Base-by-base conservation (phyloP, 225 moss, liverwort and hornwort genomes). In the Sphagnum contortum region DNA sequence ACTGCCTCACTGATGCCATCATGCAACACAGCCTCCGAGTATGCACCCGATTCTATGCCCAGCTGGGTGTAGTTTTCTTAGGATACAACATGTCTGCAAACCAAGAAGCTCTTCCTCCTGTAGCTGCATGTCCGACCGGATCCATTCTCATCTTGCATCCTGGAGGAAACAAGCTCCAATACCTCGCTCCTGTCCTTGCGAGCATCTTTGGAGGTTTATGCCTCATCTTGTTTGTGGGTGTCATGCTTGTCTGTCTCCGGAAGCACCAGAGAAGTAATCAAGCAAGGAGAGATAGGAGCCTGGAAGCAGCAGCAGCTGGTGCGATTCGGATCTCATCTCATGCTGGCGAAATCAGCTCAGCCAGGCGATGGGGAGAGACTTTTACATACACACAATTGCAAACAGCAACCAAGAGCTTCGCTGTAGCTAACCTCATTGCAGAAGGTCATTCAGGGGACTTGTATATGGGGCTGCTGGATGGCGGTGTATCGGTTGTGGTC, bases 371-470 rank as follows among this genome's bases (percentile, higher is more conserved):
- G 60, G 92, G 95, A 66, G 86, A 96, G 64, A 75, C 72, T 9
- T 96, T 90, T 61, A 75, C 92, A 3, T 92, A 90, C 62, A 77
- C 80, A 4, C 88, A 90, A 64, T 83, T 96, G 55, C 84, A 84
- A 12, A 79, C 72, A 48, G 90, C 87, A 11, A 96, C 95, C 3
- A 71, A 81, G 5, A 76, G 80, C 54, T 96, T 96, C 62, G 82
- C 87, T 47, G 72, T 78, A 12, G 82, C 90, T 9, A 92, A 96
- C 69, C 73, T 90, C 69, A 81, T 92, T 48, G 83, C 86, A 68
- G 83, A 66, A 6, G 95, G 95, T 3, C 95, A 92, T 65, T 86
- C 90, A 0, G 95, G 95, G 14, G 92, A 96, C 57, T 70, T 96
- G 48, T 96, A 89, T 81, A 88, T 75, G 62, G 95, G 95, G 4